Conservation (phyloP, 495 filamentous ascomycete species). For the Trichoderma virens region DNA sequence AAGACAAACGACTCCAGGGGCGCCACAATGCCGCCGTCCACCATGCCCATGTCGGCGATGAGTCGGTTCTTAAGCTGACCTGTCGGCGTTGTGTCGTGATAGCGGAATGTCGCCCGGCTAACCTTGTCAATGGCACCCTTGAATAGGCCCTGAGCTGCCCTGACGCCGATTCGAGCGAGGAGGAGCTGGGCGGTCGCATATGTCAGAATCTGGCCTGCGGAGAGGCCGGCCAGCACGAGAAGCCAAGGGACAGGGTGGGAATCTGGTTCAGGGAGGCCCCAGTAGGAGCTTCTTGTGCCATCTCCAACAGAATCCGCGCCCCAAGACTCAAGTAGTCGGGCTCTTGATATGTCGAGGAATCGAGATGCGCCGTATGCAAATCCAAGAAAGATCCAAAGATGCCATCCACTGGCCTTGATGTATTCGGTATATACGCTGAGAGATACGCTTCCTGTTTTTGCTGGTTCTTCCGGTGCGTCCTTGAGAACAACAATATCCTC, state of each 20-base stretch:
- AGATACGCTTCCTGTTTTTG: conserved; percentile 68
- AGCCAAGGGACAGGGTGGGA: conserved; percentile 68
- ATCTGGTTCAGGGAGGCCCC: conserved; percentile 53
- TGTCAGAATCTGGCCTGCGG: conserved; percentile 46
- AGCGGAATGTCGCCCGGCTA: conserved; percentile 72
- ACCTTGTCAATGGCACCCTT: conserved; percentile 58
- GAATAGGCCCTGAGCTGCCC: conserved; percentile 66
- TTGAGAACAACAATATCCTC: conserved; percentile 28
- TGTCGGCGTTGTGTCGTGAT: conserved; percentile 78
- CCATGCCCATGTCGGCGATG: conserved; percentile 74
- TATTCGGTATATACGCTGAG: conserved; percentile 73
- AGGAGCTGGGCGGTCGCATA: conserved; percentile 48
- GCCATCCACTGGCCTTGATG: conserved; percentile 54
- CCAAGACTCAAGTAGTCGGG: conserved; percentile 66
- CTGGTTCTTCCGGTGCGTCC: conserved; percentile 56
- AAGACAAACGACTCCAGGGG: conserved; percentile 61
- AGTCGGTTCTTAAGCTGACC: conserved; percentile 81
- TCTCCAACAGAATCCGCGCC: conserved; percentile 58
- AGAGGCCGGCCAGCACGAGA: conserved; percentile 53
- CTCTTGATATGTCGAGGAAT: conserved; percentile 4
- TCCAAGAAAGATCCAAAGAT: conserved; percentile 37
- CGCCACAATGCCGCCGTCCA: conserved; percentile 69
- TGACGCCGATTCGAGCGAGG: conserved; percentile 65
- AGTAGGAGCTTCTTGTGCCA: conserved; percentile 6
- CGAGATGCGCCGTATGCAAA: conserved; percentile 52